Evolutionary conservation across 2,329 filamentous ascomycete species (phyloP), one percentile per base, ranked within the genome.

Genomic region (Fusarium praegraminearum): DNA sequence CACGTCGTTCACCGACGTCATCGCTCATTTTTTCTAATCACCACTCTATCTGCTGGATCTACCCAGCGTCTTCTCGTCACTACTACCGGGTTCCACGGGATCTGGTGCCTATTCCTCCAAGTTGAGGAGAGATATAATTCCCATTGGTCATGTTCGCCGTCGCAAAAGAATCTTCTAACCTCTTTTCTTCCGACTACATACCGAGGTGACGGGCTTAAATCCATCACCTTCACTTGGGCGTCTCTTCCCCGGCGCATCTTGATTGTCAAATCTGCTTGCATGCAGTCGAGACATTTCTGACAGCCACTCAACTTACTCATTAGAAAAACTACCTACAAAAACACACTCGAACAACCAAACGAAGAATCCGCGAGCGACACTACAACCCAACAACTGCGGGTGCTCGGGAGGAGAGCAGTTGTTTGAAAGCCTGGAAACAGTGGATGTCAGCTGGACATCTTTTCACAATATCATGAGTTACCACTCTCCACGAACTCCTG

Each of bases 131-230:
- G 62, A 71, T 72, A 67, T 62, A 64, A 64, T 60, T 70, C 70
- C 78, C 74, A 79, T 79, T 78, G 76, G 80, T 80, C 79, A 88
- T 88, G 86, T 88, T 85, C 79, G 83, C 83, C 80, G 81, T 81
- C 83, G 82, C 81, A 84, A 84, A 80, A 84, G 81, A 81, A 76
- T 81, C 80, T 79, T 83, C 81, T 79, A 85, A 83, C 80, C 84
- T 82, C 83, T 84, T 83, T 83, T 84, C 84, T 78, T 84, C 84
- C 85, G 84, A 87, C 82, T 83, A 85, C 83, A 87, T 86, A 86
- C 84, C 85, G 83, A 86, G 86, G 86, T 88, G 86, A 88, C 85
- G 79, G 81, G 82, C 78, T 77, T 82, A 80, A 80, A 79, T 80
- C 79, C 59, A 75, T 78, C 78, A 80, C 79, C 83, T 82, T 82